Evolutionary conservation across 345 rosid species (phyloP).

Genomic region (Punica granatum): DNA sequence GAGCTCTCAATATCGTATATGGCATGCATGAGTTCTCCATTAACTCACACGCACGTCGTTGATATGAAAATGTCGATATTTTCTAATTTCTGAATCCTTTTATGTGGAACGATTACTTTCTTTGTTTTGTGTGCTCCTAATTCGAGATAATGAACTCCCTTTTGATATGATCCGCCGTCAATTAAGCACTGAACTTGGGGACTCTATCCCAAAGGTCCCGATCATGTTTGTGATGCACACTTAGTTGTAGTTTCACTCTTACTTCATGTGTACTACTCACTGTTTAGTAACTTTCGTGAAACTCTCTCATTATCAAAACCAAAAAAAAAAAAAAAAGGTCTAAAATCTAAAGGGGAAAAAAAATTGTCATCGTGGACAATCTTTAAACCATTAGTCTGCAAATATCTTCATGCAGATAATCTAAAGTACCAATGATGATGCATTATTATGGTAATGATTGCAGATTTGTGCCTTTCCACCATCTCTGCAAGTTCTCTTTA

Average conservation of each 20-base stretch:
- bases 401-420: slow-evolving; percentile 6
- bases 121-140: not conserved
- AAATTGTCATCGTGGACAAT: not conserved
- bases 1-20: too few species aligned
- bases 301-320: not conserved
- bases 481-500: slow-evolving; percentile 4
- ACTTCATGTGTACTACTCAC: slow-evolving; percentile 9
- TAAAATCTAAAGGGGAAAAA: too few species aligned
- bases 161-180: not conserved
- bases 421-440: slow-evolving; percentile 1
- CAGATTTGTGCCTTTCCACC: slow-evolving; percentile 8
- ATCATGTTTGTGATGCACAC: slow-evolving; percentile 2
- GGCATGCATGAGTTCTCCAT: too few species aligned
- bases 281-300: slow-evolving; percentile 2
- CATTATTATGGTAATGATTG: slow-evolving; percentile 12
- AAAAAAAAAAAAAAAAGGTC: too few species aligned
- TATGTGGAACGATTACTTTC: not conserved
- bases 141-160: not conserved
- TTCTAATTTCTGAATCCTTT: not conserved
- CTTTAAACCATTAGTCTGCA: not conserved
- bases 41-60: too few species aligned
- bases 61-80: not conserved
- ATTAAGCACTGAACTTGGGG: not conserved
- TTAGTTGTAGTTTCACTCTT: slow-evolving; percentile 15
- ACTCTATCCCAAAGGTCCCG: not conserved